Conservation (phyloP, 164 flowering plant genomes). For the Vitis rupestris region DNA sequence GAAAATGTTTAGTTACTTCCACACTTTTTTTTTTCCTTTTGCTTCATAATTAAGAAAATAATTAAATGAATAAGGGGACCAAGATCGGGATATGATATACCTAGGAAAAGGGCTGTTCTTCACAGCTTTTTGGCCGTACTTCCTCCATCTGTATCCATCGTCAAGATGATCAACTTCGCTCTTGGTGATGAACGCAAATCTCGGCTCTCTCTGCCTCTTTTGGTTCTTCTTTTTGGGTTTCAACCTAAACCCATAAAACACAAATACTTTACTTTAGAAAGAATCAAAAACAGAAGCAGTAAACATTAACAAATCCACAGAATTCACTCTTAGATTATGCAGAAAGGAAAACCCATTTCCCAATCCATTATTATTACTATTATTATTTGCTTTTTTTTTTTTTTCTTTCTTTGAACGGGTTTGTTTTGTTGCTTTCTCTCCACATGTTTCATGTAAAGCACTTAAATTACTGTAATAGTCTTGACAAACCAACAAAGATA, state of each 20-base stretch:
- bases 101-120: slow-evolving; percentile 94
- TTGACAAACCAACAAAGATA: too few species aligned
- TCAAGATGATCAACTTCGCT: slow-evolving; percentile 87
- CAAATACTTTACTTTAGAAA: background rate
- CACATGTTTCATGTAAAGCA: too few species aligned
- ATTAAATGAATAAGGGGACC: background rate
- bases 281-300: background rate
- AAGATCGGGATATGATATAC: slow-evolving; percentile 25
- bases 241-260: slow-evolving; percentile 36
- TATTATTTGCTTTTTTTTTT: too few species aligned
- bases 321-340: background rate
- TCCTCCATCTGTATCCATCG: slow-evolving; percentile 91
- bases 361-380: background rate
- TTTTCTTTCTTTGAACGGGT: too few species aligned
- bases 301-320: background rate
- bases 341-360: background rate
- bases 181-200: slow-evolving; percentile 95
- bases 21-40: too few species aligned
- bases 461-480: too few species aligned
- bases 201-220: slow-evolving; percentile 69
- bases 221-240: slow-evolving; percentile 77
- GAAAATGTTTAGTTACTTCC: too few species aligned
- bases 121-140: slow-evolving; percentile 95
- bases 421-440: too few species aligned
- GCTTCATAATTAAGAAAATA: background rate